Conservation (phyloP, 129 eudicot species). For the Artemisia annua region DNA sequence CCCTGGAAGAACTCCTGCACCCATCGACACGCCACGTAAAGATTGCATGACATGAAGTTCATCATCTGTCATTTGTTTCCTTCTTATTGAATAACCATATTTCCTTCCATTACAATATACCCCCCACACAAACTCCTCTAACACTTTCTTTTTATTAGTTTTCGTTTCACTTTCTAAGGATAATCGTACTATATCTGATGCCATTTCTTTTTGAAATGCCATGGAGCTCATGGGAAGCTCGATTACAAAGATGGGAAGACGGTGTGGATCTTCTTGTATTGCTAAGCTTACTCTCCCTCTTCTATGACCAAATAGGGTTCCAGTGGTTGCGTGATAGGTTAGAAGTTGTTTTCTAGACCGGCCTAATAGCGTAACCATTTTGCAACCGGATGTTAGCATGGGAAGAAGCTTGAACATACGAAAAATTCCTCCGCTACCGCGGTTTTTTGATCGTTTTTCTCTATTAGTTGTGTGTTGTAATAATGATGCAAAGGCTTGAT, state of each 20-base stretch:
- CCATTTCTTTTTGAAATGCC: conserved; percentile 75
- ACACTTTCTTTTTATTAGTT: conserved; percentile 56
- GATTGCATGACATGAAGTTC: conserved; percentile 70
- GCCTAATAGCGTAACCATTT: conserved; percentile 67
- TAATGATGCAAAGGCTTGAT: conserved; percentile 45
- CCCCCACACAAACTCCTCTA: conserved; percentile 86
- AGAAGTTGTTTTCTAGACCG: conserved; percentile 47
- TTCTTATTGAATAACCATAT: conserved; percentile 66
- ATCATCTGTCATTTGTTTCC: conserved; percentile 72
- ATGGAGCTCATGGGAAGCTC: conserved; percentile 69
- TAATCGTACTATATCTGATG: conserved; percentile 52
- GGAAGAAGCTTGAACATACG: conserved; percentile 92
- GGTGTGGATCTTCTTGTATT: conserved; percentile 83
- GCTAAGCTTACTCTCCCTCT: conserved; percentile 69
- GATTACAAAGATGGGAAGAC: conserved; percentile 60
- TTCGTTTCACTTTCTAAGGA: conserved; percentile 76
- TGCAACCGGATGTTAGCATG: conserved; percentile 86
- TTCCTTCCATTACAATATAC: conserved; percentile 84
- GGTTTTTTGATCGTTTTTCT: conserved; percentile 43
- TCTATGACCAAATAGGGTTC: conserved; percentile 77
- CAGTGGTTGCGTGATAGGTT: conserved; percentile 63
- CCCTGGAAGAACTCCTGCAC: conserved; percentile 83
- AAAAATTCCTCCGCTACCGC: conserved; percentile 44
- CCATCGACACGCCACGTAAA: conserved; percentile 88
- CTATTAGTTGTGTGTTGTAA: conserved; percentile 37